Evolutionary conservation across 1,284 basidiomycete genomes (phyloP).

Genomic region (Ustanciosporium gigantosporum): DNA sequence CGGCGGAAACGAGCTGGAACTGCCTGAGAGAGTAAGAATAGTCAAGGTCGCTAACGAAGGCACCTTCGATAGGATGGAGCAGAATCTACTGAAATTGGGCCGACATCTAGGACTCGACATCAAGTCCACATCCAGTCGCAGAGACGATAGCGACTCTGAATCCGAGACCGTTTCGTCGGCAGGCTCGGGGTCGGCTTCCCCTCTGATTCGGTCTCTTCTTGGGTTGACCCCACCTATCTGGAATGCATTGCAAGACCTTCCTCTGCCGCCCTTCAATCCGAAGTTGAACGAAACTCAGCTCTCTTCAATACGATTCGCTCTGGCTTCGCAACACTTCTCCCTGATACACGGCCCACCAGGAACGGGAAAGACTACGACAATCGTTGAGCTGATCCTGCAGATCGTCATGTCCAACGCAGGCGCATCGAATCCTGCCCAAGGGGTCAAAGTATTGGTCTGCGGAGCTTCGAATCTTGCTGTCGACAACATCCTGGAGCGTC

Average conservation of each 20-base stretch:
- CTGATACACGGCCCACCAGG: slow-evolving; percentile 96
- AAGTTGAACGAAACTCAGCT: slow-evolving; percentile 82
- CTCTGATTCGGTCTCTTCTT: slow-evolving; percentile 44
- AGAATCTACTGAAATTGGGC: slow-evolving; percentile 35
- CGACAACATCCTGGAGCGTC: slow-evolving; percentile 62
- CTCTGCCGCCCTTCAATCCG: slow-evolving; percentile 71
- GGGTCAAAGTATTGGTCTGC: slow-evolving; percentile 75
- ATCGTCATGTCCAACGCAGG: slow-evolving; percentile 40
- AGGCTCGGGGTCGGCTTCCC: slow-evolving; percentile 11
- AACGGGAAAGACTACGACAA: slow-evolving; percentile 55
- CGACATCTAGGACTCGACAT: slow-evolving; percentile 16
- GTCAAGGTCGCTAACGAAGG: slow-evolving; percentile 88
- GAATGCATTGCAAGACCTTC: slow-evolving; percentile 1
- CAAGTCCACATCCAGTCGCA: background rate
- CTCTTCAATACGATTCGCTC: slow-evolving; percentile 74
- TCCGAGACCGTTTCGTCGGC: background rate
- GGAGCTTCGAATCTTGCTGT: slow-evolving; percentile 90
- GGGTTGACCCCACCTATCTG: slow-evolving; percentile 42
- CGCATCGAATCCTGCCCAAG: slow-evolving; percentile 5
- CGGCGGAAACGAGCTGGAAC: slow-evolving; percentile 71
- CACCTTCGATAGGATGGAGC: slow-evolving; percentile 74
- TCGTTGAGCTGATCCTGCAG: slow-evolving; percentile 64
- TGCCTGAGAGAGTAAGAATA: slow-evolving; percentile 81
- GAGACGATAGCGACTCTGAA: background rate
- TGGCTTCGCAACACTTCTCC: slow-evolving; percentile 74